These are phyloP conservation scores for Claviceps maximensis DNA, from an alignment of 2,329 filamentous ascomycete genomes.

Conservation along the genomic window DNA sequence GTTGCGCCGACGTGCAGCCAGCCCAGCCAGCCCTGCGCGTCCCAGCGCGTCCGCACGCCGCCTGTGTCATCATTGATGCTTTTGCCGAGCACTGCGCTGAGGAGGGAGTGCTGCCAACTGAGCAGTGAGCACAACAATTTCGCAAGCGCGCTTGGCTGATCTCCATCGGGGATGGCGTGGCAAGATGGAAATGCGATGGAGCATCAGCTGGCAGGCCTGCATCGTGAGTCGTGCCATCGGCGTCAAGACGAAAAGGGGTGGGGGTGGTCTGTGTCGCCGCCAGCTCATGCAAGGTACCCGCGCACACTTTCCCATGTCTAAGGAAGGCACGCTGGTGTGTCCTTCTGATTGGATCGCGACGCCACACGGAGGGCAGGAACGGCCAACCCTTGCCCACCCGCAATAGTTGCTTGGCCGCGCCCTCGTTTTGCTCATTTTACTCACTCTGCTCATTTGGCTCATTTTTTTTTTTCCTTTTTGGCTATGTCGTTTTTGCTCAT, in stretches of 20 bases:
- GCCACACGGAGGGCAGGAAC: background rate
- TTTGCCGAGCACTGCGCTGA: too few relatives aligned
- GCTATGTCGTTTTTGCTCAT: too few relatives aligned
- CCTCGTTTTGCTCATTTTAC: background rate
- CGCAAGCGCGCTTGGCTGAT: background rate
- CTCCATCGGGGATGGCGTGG: background rate
- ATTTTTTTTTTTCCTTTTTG: too few relatives aligned
- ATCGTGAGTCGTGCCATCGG: background rate
- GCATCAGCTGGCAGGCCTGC: background rate
- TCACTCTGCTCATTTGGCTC: background rate
- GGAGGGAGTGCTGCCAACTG: too few relatives aligned
- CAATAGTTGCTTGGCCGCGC: background rate
- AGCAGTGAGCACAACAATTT: background rate
- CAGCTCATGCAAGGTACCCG: background rate
- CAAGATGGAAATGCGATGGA: background rate
- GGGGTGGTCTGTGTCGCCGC: background rate
- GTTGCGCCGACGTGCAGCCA: too few relatives aligned
- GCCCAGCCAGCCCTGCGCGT: too few relatives aligned
- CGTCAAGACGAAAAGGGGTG: too few relatives aligned
- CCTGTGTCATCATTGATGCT: too few relatives aligned
- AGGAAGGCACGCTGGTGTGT: background rate
- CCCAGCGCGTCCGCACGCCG: too few relatives aligned
- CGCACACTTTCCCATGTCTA: background rate
- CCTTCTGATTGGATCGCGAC: background rate
- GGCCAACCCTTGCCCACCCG: background rate